Evolutionary conservation across 2,329 filamentous ascomycete species (phyloP), one percentile per base, ranked within the genome.

Genomic region (Taxawa tesnikishii): DNA sequence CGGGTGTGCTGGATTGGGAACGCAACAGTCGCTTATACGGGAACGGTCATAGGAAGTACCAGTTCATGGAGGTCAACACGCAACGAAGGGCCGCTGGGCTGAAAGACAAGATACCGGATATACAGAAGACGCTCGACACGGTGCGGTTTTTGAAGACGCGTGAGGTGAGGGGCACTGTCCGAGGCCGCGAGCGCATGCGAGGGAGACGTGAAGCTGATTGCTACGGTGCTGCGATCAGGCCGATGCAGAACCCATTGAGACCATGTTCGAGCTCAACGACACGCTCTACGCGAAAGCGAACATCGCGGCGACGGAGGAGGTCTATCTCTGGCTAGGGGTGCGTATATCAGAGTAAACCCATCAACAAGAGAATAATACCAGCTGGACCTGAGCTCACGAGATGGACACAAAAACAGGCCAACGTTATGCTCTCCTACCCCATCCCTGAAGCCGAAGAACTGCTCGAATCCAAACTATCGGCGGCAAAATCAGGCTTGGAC

Each of bases 61-160:
- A 96, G 58, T 98, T 96, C 63, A 98, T 98, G 90, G 85, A 96
- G 62, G 68, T 80, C 54, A 96, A 94, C 58, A 82, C 90, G 37
- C 80, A 93, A 56, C 73, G 84, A 41, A 74, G 90, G 29, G 79
- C 82, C 32, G 67, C 70, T 4, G 85, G 87, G 2, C 64, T 98
- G 34, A 82, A 79, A 50, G 87, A 94, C 51, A 98, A 96, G 65
- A 85, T 98, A 44, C 90, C 90, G 0, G 90, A 98, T 55, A 96
- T 98, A 43, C 78, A 83, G 49, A 94, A 94, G 67, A 96, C 90
- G 1, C 62, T 96, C 38, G 88, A 96, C 38, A 90, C 84, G 12
- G 88, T 96, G 31, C 70, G 67, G 36, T 96, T 96, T 49, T 55
- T 98, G 40, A 79, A 83, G 61, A 68, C 75, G 37, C 72, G 80